Base-by-base conservation (phyloP, 2,329 filamentous ascomycete species). In the Pseudopyrenochaeta lycopersici region DNA sequence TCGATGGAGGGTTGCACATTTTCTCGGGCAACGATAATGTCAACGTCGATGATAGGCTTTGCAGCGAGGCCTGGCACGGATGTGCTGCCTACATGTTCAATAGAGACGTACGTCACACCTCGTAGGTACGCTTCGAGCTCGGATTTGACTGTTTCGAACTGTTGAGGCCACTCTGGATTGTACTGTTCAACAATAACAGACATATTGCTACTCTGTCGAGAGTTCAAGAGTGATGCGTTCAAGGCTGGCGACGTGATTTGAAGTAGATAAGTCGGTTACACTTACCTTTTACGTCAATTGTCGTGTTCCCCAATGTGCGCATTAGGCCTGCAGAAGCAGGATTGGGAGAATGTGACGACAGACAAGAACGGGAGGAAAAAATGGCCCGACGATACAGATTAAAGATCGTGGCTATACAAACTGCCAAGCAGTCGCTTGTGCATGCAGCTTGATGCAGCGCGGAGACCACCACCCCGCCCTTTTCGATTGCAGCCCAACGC, bases 51-150 rank as follows among this genome's bases (percentile, higher is more conserved):
- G 39, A 70, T 68, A n/a, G 74, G 72, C 47, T 75, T 76, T 10
- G 73, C 72, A n/a, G 61, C 63, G 3, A 77, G 64, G 14, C 54
- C 56, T 0, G 70, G 72, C 3, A 77, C 67, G 7, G 75, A 75
- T 21, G 75, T 77, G 50, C 71, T 74, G 44, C 74, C 74, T 31
- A 77, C 64, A 55, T 77, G 75, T 52, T 77, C 69, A 54, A 76
- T 75, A 21, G 62, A 63, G 11, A 67, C 33, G 44, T 59, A 48
- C 1, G 46, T 10, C 36, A 64, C 45, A 40, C 36, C 48, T 23
- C 47, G 39, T 7, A 75, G 58, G 17, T 58, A 46, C 4, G 18
- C 21, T 44, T 57, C 31, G 6, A 76, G 54, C 10, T 42, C 18
- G 0, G 40, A 1, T 44, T 67, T 64, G 17, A 73, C 67, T 4